Base-by-base conservation (phyloP, 331 rosid species). In the Rhamnella rubrinervis region DNA sequence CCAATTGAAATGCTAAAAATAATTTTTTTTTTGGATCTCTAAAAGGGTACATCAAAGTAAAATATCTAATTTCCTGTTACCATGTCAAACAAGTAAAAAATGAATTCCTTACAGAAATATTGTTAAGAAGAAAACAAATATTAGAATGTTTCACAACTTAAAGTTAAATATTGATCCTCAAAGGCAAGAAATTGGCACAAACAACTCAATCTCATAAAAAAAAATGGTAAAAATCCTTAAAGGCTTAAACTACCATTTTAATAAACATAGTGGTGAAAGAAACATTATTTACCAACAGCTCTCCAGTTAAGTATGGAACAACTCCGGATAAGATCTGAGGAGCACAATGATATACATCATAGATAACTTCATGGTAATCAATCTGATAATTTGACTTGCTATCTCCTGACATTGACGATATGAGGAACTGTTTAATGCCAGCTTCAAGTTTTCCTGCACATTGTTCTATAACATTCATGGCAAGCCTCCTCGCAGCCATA, bases 401-500 rank as follows among this genome's bases (percentile, higher is more conserved):
- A 62, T 93, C 97, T 74, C 91, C 98, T 53, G 97, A 87, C 92
- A 95, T 87, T 41, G 88, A 80, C 44, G 99, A 85, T 78, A 95
- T 78, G 85, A 95, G 84, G 73, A 83, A 82, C 50, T 95, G 95
- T 72, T 87, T 95, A 35, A 91, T 89, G 73, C 82, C 80, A 66
- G 96, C 81, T 85, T 95, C 99, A 77, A 95, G 99, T 79, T 89
- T 91, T 79, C 78, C 99, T 4, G 85, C 89, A 20, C 87, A 89
- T 40, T 86, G 87, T 62, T 82, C 86, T 89, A 95, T 78, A 77
- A 95, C 97, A 84, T 87, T 87, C 97, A 95, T 95, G 21, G 95
- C 93, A 80, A 95, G 92, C 89, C 76, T 91, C 89, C 93, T 95
- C 53, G 96, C 91, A 78, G 97, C 96, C 85, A 68, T 67, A 80